Percentiles rank a stretch among this genome's conserved stretches.
Evolutionary conservation across 1,139 yeast genomes (phyloP).

Genomic region (Suhomyces taliae): DNA sequence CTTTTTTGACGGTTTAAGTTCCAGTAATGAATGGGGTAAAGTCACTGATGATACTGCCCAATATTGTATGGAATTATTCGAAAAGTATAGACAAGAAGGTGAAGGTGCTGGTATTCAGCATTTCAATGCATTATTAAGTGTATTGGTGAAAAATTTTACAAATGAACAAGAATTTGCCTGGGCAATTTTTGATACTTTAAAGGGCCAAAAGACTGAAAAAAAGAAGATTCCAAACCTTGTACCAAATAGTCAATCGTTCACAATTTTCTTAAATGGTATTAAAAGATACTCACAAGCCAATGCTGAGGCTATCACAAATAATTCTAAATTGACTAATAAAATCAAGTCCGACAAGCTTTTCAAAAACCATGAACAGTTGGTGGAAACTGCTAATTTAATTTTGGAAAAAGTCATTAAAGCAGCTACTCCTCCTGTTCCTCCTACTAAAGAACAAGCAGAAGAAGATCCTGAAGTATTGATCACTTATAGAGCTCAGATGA

Average conservation of each 20-base stretch:
- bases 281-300: conserved; percentile 23
- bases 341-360: conserved; percentile 26
- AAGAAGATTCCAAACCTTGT: conserved; percentile 17
- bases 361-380: conserved; percentile 30
- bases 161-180: conserved; percentile 39
- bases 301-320: conserved; percentile 18
- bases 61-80: conserved; percentile 27
- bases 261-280: conserved; percentile 42
- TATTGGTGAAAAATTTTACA: conserved; percentile 34
- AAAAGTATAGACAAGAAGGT: conserved; percentile 14
- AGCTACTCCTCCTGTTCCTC: conserved; percentile 39
- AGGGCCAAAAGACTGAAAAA: conserved; percentile 15
- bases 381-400: conserved; percentile 29
- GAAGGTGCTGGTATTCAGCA: conserved; percentile 25
- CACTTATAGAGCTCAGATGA: conserved; percentile 20
- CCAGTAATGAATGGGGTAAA: conserved; percentile 37
- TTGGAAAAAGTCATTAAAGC: conserved; percentile 27
- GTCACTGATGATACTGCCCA: conserved; percentile 23
- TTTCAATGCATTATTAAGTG: conserved; percentile 41
- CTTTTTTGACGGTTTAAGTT: conserved; percentile 57
- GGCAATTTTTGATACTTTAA: conserved; percentile 37
- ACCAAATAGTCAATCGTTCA: conserved; percentile 41
- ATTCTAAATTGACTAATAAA: conserved; percentile 17
- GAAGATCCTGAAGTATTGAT: conserved; percentile 21
- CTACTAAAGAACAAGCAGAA: conserved; percentile 27